Evolutionary conservation across 2,329 filamentous ascomycete species (phyloP).

Genomic region (Fusarium cicatricum): DNA sequence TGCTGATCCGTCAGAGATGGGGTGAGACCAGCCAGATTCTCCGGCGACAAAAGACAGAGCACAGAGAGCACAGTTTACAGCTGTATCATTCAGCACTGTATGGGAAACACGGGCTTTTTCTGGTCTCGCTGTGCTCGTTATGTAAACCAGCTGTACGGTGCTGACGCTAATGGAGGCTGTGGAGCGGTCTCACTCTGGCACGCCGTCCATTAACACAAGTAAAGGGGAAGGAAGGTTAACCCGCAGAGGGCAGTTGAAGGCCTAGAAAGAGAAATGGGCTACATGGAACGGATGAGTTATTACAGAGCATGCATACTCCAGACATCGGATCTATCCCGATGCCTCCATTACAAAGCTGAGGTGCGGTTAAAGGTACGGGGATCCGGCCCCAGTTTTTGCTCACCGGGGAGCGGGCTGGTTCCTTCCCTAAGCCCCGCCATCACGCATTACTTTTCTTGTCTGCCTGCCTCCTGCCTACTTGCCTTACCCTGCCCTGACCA

Average conservation of each 20-base stretch:
- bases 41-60: no score
- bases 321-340: no score
- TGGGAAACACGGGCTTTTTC: neutral
- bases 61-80: constrained; percentile 1
- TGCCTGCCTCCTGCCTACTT: no score
- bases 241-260: neutral
- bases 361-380: no score
- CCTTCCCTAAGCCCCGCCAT: constrained; percentile 32
- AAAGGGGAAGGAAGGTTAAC: neutral
- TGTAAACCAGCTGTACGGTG: constrained; percentile 11
- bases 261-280: neutral
- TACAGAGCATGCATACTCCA: neutral
- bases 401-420: constrained; percentile 20
- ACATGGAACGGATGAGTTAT: neutral
- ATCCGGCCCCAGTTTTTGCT: neutral
- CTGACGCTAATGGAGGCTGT: constrained; percentile 12
- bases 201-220: neutral
- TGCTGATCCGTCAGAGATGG: constrained; percentile 1
- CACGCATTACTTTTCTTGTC: constrained; percentile 15
- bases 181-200: neutral
- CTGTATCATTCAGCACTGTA: constrained; percentile 5
- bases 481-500: constrained; percentile 4
- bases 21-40: no score
- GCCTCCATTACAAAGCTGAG: no score
- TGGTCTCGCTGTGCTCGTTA: neutral